Base-by-base conservation (phyloP, 495 filamentous ascomycete species). In the Aspergillus bridgeri region DNA sequence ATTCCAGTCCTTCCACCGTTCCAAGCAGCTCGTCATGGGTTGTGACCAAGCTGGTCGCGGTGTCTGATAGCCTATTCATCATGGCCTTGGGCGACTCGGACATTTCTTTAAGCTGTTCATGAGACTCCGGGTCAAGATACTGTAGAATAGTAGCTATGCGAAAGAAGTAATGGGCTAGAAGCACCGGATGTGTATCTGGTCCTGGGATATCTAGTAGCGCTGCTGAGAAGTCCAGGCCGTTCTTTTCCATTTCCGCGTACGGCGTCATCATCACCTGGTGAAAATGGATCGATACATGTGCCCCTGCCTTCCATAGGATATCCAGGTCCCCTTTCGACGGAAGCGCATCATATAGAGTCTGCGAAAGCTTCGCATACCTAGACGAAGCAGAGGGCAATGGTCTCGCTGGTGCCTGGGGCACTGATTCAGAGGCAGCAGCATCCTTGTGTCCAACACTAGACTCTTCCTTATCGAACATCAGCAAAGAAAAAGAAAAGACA, bases 1-100 rank as follows among this genome's bases (percentile, higher is more conserved):
- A 81, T 50, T 81, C 76, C 4, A 83, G 46, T 13, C 74, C 77
- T 51, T 84, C 48, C 21, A 68, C 52, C 20, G 57, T 59, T 46
- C 51, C 33, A 5, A 59, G 25, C 3, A 63, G 44, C 20, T 59
- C 56, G 20, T 63, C 63, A 42, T 62, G 63, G 22, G 58, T 63
- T 11, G 62, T 62, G 2, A 65, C 58, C 2, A 56, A 29, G 38
- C 49, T 59, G 22, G 46, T 63, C 15, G 60, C 65, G 9, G 51
- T 48, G 17, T 42, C 58, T 8, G 56, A 45, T 33, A 65, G 20
- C 22, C 65, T 52, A 27, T 49, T 54, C 55, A 57, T 57, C 29
- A 68, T 56, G 2, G 22, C 55, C 0, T 33, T 27, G 7, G 54
- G 62, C 17, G 57, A 22, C 42, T 65, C 60, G 15, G 55, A 61